Conservation (phyloP, 345 rosid genomes). For the Bruguiera parviflora region DNA sequence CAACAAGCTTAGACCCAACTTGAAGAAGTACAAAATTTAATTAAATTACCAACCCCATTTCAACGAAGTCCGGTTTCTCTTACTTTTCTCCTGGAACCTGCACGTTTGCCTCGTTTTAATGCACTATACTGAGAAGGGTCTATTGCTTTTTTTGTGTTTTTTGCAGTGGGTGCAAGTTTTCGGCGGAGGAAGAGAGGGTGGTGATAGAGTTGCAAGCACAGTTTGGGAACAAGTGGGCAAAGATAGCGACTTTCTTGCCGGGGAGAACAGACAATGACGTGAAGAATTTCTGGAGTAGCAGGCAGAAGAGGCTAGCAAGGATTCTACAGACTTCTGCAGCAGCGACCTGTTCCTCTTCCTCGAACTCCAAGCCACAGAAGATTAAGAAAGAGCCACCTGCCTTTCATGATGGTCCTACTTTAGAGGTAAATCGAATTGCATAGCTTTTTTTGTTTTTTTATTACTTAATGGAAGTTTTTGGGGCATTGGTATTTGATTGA, state of each 20-base stretch:
- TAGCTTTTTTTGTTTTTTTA: too few species aligned
- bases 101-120: not conserved
- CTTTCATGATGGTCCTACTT: conserved; percentile 16
- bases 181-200: conserved; percentile 77
- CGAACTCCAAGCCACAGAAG: conserved; percentile 36
- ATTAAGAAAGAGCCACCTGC: conserved; percentile 14
- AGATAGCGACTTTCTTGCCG: conserved; percentile 72
- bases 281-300: conserved; percentile 95
- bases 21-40: conserved; percentile 56
- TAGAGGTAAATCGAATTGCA: conserved; percentile 24
- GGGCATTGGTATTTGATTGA: too few species aligned
- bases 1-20: conserved; percentile 88
- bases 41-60: not conserved
- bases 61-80: not conserved
- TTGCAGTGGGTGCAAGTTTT: conserved; percentile 81
- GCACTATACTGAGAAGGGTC: not conserved
- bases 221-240: conserved; percentile 94
- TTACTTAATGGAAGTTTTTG: too few species aligned
- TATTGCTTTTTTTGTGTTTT: not conserved
- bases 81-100: not conserved
- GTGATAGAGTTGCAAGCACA: conserved; percentile 85
- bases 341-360: conserved; percentile 27
- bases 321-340: conserved; percentile 49
- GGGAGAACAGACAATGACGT: conserved; percentile 95
- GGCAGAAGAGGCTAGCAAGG: conserved; percentile 81